Base-by-base conservation (phyloP, 176 grass and related monocot genomes). In the Puccinellia tenuiflora region DNA sequence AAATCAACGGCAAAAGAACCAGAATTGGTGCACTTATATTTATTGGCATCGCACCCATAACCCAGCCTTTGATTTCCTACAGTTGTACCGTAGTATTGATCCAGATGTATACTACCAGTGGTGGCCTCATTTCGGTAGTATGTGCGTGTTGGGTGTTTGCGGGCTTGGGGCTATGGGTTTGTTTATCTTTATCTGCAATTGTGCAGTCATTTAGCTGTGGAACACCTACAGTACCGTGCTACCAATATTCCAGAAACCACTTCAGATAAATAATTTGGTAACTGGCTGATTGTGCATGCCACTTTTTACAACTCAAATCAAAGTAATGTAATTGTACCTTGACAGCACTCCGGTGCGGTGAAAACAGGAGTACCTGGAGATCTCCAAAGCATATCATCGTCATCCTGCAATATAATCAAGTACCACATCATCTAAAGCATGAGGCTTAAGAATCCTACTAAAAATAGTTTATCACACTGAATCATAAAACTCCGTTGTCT, bases 341-440 rank as follows among this genome's bases (percentile, higher is more conserved):
- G 81, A 88, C 86, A 95, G 67, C 96, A 98, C 68, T 98, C 96
- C 10, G 96, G 96, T 21, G 96, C 96, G 55, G 92, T 93, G 72
- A 95, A 98, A 81, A 93, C 90, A 90, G 92, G 92, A 64, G 92
- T 98, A 5, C 95, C 95, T 5, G 95, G 95, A 53, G 95, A 92
- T 70, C 95, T 94, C 75, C 88, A 73, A 53, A 98, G 77, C 67
- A 88, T 77, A 88, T 95, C 92, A 83, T 98, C 86, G 69, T 93
- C 92, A 86, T 89, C 92, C 95, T 98, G 87, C 85, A 77, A 64
- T 78, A 66, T 9, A 88, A 81, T 28, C 30, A 81, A 77, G 30
- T 77, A 63, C 9, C 71, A 37, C 53, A 12, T 7, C 78, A 16
- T 28, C 43, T 64, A 86, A 62, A 78, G 38, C 21, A 56, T 21